phyloP scores from a whole-genome alignment of 164 flowering plant genomes.

The Echeveria elegans region DNA sequence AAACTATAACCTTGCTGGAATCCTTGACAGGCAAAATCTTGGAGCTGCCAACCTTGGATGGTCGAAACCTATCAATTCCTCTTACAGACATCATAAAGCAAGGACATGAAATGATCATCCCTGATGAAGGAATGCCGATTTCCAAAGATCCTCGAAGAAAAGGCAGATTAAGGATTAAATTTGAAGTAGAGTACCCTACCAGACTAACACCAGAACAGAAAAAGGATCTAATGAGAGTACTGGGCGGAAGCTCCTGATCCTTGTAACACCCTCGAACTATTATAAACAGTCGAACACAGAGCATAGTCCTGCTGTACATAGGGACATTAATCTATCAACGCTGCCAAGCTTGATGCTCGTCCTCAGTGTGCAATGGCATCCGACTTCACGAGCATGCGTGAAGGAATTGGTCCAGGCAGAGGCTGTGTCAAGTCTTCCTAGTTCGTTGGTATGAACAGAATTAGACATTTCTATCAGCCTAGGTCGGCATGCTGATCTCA shows the following conservation, averaged over 20 bases:
- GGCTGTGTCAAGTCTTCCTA: background rate
- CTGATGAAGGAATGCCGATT: constrained; percentile 91
- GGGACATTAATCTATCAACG: background rate
- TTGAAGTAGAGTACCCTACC: constrained; percentile 74
- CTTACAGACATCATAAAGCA: constrained; percentile 63
- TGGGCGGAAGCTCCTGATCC: constrained; percentile 41
- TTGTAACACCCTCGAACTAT: background rate
- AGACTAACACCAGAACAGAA: constrained; percentile 73
- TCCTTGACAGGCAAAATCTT: constrained; percentile 81
- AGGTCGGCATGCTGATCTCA: background rate
- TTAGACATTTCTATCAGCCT: too few relatives aligned
- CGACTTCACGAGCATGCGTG: too few relatives aligned
- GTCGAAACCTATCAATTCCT: constrained; percentile 48
- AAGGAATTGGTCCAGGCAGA: background rate
- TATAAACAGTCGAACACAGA: background rate
- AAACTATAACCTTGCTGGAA: constrained; percentile 61
- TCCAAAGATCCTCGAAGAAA: constrained; percentile 73
- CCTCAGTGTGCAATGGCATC: too few relatives aligned
- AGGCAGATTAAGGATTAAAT: constrained; percentile 64
- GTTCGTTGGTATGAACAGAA: too few relatives aligned
- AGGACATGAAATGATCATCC: constrained; percentile 55
- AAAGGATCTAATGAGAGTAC: constrained; percentile 48
- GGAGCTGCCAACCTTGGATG: constrained; percentile 59
- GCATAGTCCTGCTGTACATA: too few relatives aligned
- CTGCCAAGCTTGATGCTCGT: background rate